These are phyloP conservation scores for Penicillium paxilli DNA, from an alignment of 495 filamentous ascomycete genomes.

Conservation along the genomic window DNA sequence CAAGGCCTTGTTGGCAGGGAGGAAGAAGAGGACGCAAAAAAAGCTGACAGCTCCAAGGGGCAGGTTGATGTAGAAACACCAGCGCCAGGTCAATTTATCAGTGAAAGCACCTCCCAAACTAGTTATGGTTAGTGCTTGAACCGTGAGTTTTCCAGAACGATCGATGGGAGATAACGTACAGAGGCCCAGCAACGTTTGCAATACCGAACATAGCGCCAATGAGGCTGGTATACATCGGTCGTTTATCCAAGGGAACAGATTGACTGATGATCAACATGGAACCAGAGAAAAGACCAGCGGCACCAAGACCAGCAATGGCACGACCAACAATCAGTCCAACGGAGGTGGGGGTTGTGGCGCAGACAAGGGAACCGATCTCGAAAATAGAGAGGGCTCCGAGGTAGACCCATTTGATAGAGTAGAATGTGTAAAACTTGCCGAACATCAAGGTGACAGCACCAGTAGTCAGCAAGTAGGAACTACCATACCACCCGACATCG, in stretches of 20 bases:
- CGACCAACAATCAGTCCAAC: slow-evolving; percentile 78
- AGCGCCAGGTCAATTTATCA: slow-evolving; percentile 58
- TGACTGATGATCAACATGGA: slow-evolving; percentile 77
- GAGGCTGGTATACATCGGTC: slow-evolving; percentile 72
- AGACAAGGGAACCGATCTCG: slow-evolving; percentile 83
- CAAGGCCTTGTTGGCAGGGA: slow-evolving; percentile 54
- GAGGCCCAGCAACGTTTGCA: slow-evolving; percentile 72
- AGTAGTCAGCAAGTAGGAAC: slow-evolving; percentile 68
- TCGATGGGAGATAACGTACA: slow-evolving; percentile 44
- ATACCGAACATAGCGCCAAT: slow-evolving; percentile 83
- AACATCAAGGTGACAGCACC: slow-evolving; percentile 71
- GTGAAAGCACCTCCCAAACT: slow-evolving; percentile 60
- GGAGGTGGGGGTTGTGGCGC: slow-evolving; percentile 74
- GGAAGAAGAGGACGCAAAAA: slow-evolving; percentile 57
- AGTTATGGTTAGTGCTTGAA: neutral
- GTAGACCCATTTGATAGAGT: slow-evolving; percentile 72
- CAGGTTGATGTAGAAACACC: slow-evolving; percentile 67
- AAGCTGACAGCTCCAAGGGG: slow-evolving; percentile 69
- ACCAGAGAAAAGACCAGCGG: slow-evolving; percentile 81
- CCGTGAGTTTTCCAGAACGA: neutral
- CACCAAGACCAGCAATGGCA: slow-evolving; percentile 81
- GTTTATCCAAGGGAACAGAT: slow-evolving; percentile 67
- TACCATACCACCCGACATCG: slow-evolving; percentile 84
- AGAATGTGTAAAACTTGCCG: slow-evolving; percentile 80
- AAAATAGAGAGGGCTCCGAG: slow-evolving; percentile 73